Evolutionary conservation across 2,329 filamentous ascomycete species (phyloP).

Genomic region (Arthroderma sp.): DNA sequence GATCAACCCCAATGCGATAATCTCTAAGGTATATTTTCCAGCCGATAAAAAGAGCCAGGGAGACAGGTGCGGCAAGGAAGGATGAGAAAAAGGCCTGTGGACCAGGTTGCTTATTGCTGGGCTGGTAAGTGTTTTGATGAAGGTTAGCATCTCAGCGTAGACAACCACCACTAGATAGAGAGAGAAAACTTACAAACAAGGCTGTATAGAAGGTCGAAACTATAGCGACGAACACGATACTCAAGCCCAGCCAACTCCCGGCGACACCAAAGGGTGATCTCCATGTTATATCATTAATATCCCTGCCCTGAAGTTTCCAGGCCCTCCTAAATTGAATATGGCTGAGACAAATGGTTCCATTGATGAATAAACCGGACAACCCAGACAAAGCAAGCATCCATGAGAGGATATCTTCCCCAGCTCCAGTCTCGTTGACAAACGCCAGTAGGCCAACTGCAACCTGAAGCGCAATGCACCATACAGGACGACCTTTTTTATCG

Average conservation of each 20-base stretch:
- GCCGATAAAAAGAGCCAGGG: constrained; percentile 21
- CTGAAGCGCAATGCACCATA: constrained; percentile 54
- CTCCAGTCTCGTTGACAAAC: constrained; percentile 54
- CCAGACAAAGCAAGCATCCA: constrained; percentile 31
- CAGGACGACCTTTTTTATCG: constrained; percentile 41
- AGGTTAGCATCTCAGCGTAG: constrained; percentile 47
- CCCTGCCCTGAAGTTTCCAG: constrained; percentile 44
- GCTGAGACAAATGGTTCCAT: constrained; percentile 51
- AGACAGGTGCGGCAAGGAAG: constrained; percentile 28
- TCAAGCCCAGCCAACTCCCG: constrained; percentile 48
- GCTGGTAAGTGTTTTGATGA: constrained; percentile 71
- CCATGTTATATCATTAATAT: constrained; percentile 48
- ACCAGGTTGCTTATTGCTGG: constrained; percentile 30
- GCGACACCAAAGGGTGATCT: constrained; percentile 42
- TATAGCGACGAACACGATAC: constrained; percentile 26
- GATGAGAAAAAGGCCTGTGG: constrained; percentile 33
- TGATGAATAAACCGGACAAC: constrained; percentile 32
- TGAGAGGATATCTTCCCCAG: constrained; percentile 41
- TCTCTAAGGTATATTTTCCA: constrained; percentile 12
- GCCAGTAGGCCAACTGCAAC: constrained; percentile 43
- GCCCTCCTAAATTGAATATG: constrained; percentile 55
- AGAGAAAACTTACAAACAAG: constrained; percentile 34
- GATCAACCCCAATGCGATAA: constrained; percentile 5
- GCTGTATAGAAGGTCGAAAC: constrained; percentile 27
- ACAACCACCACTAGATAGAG: constrained; percentile 50